Conservation (phyloP, 768 basidiomycete genomes). For the Leucocoprinus birnbaumii region DNA sequence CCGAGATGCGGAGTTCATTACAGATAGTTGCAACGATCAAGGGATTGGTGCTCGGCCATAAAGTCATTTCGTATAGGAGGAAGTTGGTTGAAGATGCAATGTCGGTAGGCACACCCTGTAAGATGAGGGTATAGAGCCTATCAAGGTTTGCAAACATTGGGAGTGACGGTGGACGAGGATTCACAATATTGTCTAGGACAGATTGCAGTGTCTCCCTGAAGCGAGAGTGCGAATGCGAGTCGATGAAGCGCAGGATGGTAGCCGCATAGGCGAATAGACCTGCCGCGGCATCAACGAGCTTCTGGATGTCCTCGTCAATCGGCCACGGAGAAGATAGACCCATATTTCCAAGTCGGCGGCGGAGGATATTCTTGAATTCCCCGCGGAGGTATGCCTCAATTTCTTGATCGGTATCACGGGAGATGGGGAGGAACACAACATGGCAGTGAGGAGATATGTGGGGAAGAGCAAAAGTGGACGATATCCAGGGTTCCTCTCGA, state of each 20-base stretch:
- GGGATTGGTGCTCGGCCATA: not conserved
- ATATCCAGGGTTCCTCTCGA: too few relatives aligned
- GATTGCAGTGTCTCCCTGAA: not conserved
- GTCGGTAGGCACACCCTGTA: not conserved
- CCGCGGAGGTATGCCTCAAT: constrained; percentile 4
- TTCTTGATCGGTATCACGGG: not conserved
- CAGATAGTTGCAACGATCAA: not conserved
- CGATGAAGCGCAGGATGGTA: constrained; percentile 23
- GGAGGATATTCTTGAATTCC: constrained; percentile 3
- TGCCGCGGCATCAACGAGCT: constrained; percentile 17
- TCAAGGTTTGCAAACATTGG: constrained; percentile 13
- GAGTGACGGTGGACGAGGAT: not conserved
- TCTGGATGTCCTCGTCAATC: constrained; percentile 1
- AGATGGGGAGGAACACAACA: not conserved
- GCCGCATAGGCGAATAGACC: constrained; percentile 24
- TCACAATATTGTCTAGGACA: not conserved
- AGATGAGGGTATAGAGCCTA: constrained; percentile 13
- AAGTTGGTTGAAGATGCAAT: too few relatives aligned
- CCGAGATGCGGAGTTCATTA: too few relatives aligned
- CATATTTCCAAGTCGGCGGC: too few relatives aligned
- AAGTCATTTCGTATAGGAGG: not conserved
- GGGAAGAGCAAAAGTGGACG: too few relatives aligned
- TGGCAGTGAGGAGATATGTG: too few relatives aligned
- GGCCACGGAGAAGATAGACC: too few relatives aligned
- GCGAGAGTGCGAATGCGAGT: constrained; percentile 2